Conservation (phyloP, 2,329 filamentous ascomycete species). For the Emmonsia crescens region DNA sequence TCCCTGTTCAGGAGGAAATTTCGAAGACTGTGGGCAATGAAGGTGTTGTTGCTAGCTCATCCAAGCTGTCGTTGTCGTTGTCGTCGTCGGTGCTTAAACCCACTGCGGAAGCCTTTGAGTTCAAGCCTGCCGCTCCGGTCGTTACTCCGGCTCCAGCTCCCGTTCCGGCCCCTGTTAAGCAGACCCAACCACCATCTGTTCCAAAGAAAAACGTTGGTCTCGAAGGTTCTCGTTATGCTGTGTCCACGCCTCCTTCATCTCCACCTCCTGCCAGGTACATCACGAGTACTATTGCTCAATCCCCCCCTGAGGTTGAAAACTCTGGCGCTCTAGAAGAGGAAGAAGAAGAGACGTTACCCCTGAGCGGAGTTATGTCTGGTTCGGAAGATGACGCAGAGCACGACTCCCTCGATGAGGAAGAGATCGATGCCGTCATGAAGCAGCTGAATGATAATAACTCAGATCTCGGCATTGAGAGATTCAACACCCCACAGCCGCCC, state of each 20-base stretch:
- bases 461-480: conserved; percentile 61
- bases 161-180: conserved; percentile 8
- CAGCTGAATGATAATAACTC: conserved; percentile 66
- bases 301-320: conserved; percentile 6
- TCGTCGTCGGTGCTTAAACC: conserved; percentile 7
- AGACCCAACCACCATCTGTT: conserved; percentile 5
- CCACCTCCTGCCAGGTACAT: conserved; percentile 8
- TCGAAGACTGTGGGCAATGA: not conserved
- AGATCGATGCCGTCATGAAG: conserved; percentile 88
- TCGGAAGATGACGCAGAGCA: conserved; percentile 16
- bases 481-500: conserved; percentile 23
- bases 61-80: not conserved
- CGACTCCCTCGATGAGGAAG: conserved; percentile 41
- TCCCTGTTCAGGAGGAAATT: not conserved
- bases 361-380: not conserved
- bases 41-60: not conserved
- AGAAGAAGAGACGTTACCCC: conserved; percentile 4
- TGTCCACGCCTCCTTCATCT: conserved; percentile 17
- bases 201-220: conserved; percentile 18
- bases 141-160: conserved; percentile 11
- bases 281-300: conserved; percentile 9
- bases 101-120: conserved; percentile 55
- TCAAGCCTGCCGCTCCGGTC: conserved; percentile 23
- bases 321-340: not conserved
- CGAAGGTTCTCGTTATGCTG: conserved; percentile 28